These are phyloP conservation scores for Dendrobium officinale DNA, from an alignment of 106 monocot species.

Conservation along the genomic window DNA sequence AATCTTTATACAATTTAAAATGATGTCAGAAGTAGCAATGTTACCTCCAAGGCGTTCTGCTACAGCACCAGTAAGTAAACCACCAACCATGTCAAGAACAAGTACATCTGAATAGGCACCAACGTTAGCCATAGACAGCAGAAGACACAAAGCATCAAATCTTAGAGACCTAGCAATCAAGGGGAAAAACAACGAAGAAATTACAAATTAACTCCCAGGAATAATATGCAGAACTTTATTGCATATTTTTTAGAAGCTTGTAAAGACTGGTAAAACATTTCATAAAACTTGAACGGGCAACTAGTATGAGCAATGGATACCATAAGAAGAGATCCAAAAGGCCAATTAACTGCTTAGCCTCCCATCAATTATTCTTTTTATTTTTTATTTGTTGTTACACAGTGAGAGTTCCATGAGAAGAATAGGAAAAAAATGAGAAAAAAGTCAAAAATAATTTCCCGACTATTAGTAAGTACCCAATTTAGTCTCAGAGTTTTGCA, in stretches of 20 bases:
- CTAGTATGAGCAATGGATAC: background rate
- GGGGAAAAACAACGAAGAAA: slow-evolving; percentile 3
- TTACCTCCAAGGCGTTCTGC: slow-evolving; percentile 95
- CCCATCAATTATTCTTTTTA: background rate
- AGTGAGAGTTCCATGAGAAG: background rate
- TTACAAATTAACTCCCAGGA: background rate
- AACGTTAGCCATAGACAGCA: slow-evolving; percentile 85
- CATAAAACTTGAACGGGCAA: background rate
- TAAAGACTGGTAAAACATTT: background rate
- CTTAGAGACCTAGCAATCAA: slow-evolving; percentile 62
- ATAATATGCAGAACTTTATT: background rate
- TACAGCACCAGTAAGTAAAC: slow-evolving; percentile 80
- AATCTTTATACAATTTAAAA: background rate
- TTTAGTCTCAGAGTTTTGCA: too few species aligned
- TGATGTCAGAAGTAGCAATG: background rate
- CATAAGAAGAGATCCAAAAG: background rate
- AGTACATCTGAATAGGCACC: slow-evolving; percentile 84
- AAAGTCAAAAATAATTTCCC: too few species aligned
- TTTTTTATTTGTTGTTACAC: background rate
- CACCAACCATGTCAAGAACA: slow-evolving; percentile 93
- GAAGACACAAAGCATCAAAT: slow-evolving; percentile 73
- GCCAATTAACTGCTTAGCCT: background rate
- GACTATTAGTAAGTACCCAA: too few species aligned
- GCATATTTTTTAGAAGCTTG: background rate
- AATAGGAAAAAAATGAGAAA: too few species aligned